Evolutionary conservation across 345 rosid species (phyloP).

Genomic region (Isatis tinctoria): DNA sequence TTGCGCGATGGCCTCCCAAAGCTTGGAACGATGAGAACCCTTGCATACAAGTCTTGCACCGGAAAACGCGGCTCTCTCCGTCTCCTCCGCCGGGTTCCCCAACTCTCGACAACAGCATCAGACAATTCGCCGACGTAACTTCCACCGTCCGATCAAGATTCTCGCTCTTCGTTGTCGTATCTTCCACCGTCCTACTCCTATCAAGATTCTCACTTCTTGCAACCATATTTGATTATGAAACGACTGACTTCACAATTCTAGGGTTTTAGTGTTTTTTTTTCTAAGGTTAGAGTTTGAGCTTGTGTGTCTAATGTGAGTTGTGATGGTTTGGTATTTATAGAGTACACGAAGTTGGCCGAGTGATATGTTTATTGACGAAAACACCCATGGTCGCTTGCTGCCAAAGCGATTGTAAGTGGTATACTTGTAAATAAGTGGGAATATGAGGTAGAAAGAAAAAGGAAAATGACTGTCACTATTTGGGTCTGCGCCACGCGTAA

Average conservation of each 20-base stretch:
- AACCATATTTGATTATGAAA: conserved; percentile 20
- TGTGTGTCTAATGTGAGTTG: neutral
- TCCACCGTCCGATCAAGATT: neutral
- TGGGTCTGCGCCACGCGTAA: neutral
- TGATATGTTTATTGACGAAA: neutral
- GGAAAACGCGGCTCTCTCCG: conserved; percentile 34
- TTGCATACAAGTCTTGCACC: conserved; percentile 61
- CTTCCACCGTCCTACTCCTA: neutral
- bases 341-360: neutral
- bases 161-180: neutral
- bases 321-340: neutral
- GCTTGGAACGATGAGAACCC: conserved; percentile 63
- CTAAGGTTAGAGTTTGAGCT: neutral
- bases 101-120: conserved; percentile 58
- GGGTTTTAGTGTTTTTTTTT: conserved; percentile 1
- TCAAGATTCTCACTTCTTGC: conserved; percentile 31
- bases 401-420: conserved; percentile 2
- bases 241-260: neutral
- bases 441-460: neutral
- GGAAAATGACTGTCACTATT: too few species aligned
- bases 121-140: conserved; percentile 34
- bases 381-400: conserved; percentile 8
- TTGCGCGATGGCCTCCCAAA: conserved; percentile 78
- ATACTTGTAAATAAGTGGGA: neutral
- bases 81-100: conserved; percentile 21